Evolutionary conservation across 495 filamentous ascomycete species (phyloP).

Genomic region (Aspergillus egyptiacus): DNA sequence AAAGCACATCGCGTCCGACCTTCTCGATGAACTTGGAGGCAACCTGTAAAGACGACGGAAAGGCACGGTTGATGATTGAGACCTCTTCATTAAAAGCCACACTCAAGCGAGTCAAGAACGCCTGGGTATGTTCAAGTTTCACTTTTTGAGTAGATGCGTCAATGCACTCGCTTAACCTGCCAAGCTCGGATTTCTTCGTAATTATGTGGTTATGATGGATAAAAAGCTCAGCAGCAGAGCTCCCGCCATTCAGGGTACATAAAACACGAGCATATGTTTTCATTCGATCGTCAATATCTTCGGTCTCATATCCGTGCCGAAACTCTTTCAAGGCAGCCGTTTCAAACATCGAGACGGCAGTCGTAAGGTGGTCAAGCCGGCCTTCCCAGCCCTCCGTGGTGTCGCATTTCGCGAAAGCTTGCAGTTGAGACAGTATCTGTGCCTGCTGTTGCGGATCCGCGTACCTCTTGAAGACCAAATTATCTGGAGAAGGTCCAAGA

Average conservation of each 20-base stretch:
- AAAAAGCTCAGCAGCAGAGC: conserved; percentile 72
- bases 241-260: conserved; percentile 73
- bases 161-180: conserved; percentile 77
- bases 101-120: conserved; percentile 71
- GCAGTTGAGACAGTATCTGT: conserved; percentile 73
- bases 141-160: conserved; percentile 54
- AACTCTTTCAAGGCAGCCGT: conserved; percentile 86
- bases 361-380: conserved; percentile 61
- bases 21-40: conserved; percentile 74
- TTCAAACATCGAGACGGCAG: conserved; percentile 81
- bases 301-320: conserved; percentile 81
- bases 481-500: conserved; percentile 70
- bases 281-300: conserved; percentile 86
- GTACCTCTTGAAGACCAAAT: conserved; percentile 77
- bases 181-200: conserved; percentile 61
- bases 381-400: conserved; percentile 65
- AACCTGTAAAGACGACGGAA: conserved; percentile 69
- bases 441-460: conserved; percentile 85
- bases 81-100: conserved; percentile 77
- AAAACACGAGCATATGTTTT: conserved; percentile 82
- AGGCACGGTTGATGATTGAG: conserved; percentile 75
- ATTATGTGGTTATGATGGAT: conserved; percentile 84
- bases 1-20: conserved; percentile 75
- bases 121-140: conserved; percentile 67
- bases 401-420: conserved; percentile 73